Base-by-base conservation (phyloP, 2,329 filamentous ascomycete species). In the Cladosporium halotolerans region DNA sequence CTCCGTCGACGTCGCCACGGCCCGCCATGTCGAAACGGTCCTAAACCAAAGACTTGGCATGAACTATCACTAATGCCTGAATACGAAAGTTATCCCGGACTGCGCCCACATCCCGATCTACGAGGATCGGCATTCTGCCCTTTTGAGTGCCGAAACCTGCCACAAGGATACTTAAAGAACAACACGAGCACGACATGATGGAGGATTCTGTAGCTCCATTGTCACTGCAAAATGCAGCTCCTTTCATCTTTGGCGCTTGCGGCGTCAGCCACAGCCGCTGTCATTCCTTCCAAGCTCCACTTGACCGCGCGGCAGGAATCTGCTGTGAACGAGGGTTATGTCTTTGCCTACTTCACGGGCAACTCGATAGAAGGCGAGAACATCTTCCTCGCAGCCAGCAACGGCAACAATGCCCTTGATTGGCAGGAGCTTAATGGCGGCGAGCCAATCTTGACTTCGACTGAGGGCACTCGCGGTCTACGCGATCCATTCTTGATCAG, bases 401-500 rank as follows among this genome's bases (percentile, higher is more conserved):
- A 77, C 11, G 76, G 77, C 23, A 80, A 80, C 62, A 68, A 80
- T 58, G 78, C 78, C 0, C 63, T 79, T 1, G 65, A 71, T 45
- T 80, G 78, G 78, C 67, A 64, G 2, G 76, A 79, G 51, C 59
- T 80, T 33, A 79, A 80, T 50, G 67, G 66, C 0, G 74, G 73
- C 1, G 63, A 76, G 52, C 74, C 78, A 0, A 69, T 76, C 4
- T 60, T 80, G 7, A 70, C 67, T 3, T 79, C 76, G 0, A 70
- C 67, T 0, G 53, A 71, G 42, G 78, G 78, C 38, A 79, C 78
- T 0, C 72, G 66, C 19, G 78, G 78, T 2, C 60, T 80, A 4
- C 70, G 78, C 11, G 78, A 80, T 55, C 78, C 78, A 1, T 80
- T 79, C 54, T 65, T 80, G 42, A 77, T 80, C 18, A 72, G 77